phyloP scores from a whole-genome alignment of 768 basidiomycete species.

The Leccinum barrowsii region DNA sequence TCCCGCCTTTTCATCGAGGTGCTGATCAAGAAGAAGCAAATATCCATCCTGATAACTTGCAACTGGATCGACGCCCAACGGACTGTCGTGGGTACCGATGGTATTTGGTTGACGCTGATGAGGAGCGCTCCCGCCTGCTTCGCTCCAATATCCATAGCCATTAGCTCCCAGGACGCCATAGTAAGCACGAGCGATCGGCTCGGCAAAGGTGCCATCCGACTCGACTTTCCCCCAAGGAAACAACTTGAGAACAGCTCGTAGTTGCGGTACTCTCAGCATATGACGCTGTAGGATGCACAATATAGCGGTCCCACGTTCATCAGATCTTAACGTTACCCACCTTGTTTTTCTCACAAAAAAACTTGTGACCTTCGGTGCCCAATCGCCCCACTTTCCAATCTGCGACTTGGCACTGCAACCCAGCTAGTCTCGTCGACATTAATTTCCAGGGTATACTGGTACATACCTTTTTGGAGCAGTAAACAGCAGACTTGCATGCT shows the following conservation, averaged over 20 bases:
- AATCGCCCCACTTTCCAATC: conserved; percentile 33
- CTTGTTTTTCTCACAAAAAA: conserved; percentile 35
- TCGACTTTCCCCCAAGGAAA: conserved; percentile 45
- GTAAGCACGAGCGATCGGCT: conserved; percentile 33
- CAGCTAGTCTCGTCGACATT: conserved; percentile 1
- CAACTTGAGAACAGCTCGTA: conserved; percentile 32
- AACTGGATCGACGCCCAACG: conserved; percentile 6
- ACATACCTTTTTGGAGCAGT: conserved; percentile 29
- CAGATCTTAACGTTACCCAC: conserved; percentile 14
- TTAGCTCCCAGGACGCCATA: conserved; percentile 37
- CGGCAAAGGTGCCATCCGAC: conserved; percentile 37
- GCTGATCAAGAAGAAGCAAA: conserved; percentile 29
- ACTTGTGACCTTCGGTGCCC: conserved; percentile 31
- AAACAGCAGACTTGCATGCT: conserved; percentile 28
- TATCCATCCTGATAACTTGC: conserved; percentile 33
- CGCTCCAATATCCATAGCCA: conserved; percentile 42
- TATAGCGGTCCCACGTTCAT: background rate
- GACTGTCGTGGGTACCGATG: conserved; percentile 1
- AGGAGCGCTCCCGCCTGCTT: conserved; percentile 32
- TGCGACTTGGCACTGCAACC: conserved; percentile 32
- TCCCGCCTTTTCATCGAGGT: conserved; percentile 31
- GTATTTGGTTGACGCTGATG: conserved; percentile 26
- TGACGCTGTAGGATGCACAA: conserved; percentile 26
- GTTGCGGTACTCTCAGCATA: conserved; percentile 34
- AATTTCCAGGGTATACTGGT: background rate